These are phyloP conservation scores for Rubus parviflorus DNA, from an alignment of 306 rosid genomes.

Conservation along the genomic window DNA sequence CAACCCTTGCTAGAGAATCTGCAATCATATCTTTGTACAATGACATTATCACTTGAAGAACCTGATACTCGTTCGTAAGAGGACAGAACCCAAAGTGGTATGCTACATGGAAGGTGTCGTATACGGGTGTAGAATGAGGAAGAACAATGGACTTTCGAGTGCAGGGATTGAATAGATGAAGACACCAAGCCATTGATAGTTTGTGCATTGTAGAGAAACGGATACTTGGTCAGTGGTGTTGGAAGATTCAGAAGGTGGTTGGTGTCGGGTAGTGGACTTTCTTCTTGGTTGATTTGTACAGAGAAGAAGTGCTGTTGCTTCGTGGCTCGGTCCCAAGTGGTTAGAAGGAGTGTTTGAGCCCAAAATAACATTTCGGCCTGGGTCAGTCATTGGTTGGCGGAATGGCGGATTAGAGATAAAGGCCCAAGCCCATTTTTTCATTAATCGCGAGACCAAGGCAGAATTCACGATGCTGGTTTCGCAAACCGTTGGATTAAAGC, in stretches of 20 bases:
- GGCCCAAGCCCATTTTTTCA: no score
- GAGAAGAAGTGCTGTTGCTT: slow-evolving; percentile 4
- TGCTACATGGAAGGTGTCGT: background rate
- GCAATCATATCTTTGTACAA: background rate
- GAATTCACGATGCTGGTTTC: no score
- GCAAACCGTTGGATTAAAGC: no score
- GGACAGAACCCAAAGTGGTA: slow-evolving; percentile 12
- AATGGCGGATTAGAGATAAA: no score
- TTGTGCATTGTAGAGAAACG: background rate
- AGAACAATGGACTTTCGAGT: background rate
- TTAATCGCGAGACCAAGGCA: no score
- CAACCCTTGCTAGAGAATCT: background rate
- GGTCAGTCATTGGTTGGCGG: no score
- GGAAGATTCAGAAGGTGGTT: background rate
- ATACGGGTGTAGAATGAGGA: background rate
- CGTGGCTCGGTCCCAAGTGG: slow-evolving; percentile 5
- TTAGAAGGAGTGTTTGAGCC: no score
- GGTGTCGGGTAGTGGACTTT: background rate
- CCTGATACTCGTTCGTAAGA: background rate
- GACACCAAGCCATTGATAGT: slow-evolving; percentile 5
- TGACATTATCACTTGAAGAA: background rate
- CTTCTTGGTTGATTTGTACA: background rate
- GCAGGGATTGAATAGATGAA: slow-evolving; percentile 4
- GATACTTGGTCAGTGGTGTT: background rate
- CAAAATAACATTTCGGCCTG: no score